Evolutionary conservation across 2,329 filamentous ascomycete species (phyloP), one percentile per base, ranked within the genome.

Genomic region (Clathrospora elynae): DNA sequence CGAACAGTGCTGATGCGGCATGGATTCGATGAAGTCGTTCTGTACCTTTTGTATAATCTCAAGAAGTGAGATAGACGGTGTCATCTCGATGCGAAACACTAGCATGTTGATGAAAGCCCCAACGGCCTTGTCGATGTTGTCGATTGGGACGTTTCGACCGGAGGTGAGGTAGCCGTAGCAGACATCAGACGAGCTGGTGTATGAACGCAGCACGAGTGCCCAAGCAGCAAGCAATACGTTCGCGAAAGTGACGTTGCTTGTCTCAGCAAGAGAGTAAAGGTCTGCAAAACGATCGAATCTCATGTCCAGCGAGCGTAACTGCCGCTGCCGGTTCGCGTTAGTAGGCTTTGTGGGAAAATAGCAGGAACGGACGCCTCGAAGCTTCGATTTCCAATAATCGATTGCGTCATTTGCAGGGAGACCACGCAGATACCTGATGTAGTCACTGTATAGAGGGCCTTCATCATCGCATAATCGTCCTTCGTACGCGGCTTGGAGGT

Each of bases 51-150:
- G 50, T 28, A 61, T 54, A 7, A 67, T 36, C 4, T 57, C 48
- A 3, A 59, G 31, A 6, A 68, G 43, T 6, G 55, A 44, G 10
- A 28, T 31, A 8, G 53, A 43, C 6, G 40, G 38, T 10, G 49
- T 42, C 6, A 68, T 22, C 2, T 48, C 32, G 10, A 57, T 38
- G 2, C 64, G 57, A 11, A 55, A 63, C 10, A 66, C 63, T 20
- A 66, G 42, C 64, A 74, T 75, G 42, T 72, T 74, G 43, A 75
- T 71, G 41, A 74, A 72, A 3, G 73, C 64, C 1, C 77, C 77
- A 29, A 78, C 72, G 13, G 73, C 72, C 17, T 73, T 68, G 33
- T 77, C 67, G 8, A 79, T 73, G 2, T 69, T 70, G 4, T 69
- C 58, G 6, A 79, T 61, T 2, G 74, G 72, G 10, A 73, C 65